A percentile compares a stretch with the other conserved stretches of the same genome.
Conservation (phyloP, 1,284 basidiomycete species). For the Pyrrhoderma noxium region DNA sequence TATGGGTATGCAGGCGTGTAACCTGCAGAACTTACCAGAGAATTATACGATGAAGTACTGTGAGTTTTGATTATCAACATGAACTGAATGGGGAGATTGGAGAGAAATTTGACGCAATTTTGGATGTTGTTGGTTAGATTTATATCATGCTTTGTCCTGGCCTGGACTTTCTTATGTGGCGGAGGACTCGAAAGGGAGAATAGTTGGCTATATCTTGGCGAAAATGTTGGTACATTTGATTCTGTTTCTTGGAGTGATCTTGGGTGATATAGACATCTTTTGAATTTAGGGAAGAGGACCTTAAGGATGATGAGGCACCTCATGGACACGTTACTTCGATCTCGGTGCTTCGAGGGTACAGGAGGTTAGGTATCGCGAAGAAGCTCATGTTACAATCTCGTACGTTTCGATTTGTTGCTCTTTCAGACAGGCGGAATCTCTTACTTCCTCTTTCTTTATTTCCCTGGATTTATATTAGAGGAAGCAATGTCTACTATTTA, state of each 20-base stretch:
- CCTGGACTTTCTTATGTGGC: slow-evolving; percentile 93
- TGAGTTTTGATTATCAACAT: slow-evolving; percentile 32
- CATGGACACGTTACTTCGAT: slow-evolving; percentile 92
- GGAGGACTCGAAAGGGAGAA: slow-evolving; percentile 80
- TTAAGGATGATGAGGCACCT: slow-evolving; percentile 46
- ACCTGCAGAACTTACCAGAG: slow-evolving; percentile 81
- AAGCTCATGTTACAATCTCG: slow-evolving; percentile 84
- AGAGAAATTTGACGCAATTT: background rate
- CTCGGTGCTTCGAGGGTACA: slow-evolving; percentile 79
- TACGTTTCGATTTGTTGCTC: slow-evolving; percentile 34
- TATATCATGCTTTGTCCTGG: slow-evolving; percentile 88
- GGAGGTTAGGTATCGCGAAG: slow-evolving; percentile 80
- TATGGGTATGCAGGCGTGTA: slow-evolving; percentile 88
- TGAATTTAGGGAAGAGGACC: slow-evolving; percentile 62
- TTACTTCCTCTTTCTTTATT: too few relatives aligned
- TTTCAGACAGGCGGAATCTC: too few relatives aligned
- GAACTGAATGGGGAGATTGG: background rate
- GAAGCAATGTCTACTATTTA: slow-evolving; percentile 84
- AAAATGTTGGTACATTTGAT: slow-evolving; percentile 66
- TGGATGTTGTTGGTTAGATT: slow-evolving; percentile 46
- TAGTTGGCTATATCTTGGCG: slow-evolving; percentile 92
- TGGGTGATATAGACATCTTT: slow-evolving; percentile 6
- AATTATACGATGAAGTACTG: slow-evolving; percentile 87
- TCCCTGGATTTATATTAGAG: slow-evolving; percentile 38
- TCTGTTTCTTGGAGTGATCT: slow-evolving; percentile 4